Evolutionary conservation across 208 protist species (phyloP).

Genomic region (Leptomonas pyrrhocoris): DNA sequence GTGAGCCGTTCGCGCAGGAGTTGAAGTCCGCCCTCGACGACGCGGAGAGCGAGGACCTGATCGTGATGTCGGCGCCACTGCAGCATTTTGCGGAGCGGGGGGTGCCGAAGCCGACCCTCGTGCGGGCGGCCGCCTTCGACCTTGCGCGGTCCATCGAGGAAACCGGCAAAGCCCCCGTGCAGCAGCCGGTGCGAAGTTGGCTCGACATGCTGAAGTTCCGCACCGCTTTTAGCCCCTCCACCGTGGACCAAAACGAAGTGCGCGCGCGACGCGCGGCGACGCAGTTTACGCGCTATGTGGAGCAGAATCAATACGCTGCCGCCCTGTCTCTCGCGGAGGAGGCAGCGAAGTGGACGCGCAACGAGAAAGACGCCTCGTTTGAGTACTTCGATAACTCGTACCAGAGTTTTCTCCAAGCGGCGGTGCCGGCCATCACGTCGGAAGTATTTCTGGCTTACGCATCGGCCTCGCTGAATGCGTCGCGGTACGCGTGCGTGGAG

Average conservation of each 20-base stretch:
- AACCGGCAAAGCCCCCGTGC: constrained; percentile 51
- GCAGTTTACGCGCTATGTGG: constrained; percentile 61
- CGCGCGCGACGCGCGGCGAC: constrained; percentile 45
- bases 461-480: constrained; percentile 63
- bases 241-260: constrained; percentile 53
- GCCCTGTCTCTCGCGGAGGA: constrained; percentile 74
- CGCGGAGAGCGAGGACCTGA: constrained; percentile 76
- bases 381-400: constrained; percentile 59
- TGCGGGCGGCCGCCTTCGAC: constrained; percentile 73
- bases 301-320: constrained; percentile 60
- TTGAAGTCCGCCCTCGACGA: constrained; percentile 67
- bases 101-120: constrained; percentile 41
- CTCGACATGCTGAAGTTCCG: constrained; percentile 87
- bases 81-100: constrained; percentile 36
- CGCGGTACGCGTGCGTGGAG: constrained; percentile 80
- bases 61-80: constrained; percentile 63
- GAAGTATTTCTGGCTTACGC: constrained; percentile 77
- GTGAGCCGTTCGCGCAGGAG: constrained; percentile 64
- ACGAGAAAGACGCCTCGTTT: constrained; percentile 39
- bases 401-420: constrained; percentile 50
- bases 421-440: constrained; percentile 67
- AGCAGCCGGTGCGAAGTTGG: constrained; percentile 70
- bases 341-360: constrained; percentile 40
- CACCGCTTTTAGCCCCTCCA: constrained; percentile 72
- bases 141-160: constrained; percentile 83